A percentile compares a stretch with the other conserved stretches of the same genome.
Evolutionary conservation across 1,284 basidiomycete species (phyloP).

Genomic region (Ceratobasidium sp.): DNA sequence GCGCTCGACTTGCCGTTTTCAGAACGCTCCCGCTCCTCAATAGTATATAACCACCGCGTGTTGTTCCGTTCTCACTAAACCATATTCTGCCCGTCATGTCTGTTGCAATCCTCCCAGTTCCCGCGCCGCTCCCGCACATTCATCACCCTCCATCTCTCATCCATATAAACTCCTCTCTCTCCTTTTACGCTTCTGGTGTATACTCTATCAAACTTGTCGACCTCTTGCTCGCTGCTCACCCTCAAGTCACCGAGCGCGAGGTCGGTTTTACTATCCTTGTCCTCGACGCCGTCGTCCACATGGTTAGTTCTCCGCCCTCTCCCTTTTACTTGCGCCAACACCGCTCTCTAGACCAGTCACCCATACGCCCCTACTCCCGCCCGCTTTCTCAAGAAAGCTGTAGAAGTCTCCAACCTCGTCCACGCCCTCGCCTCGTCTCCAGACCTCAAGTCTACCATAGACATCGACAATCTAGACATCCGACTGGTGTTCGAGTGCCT

Average conservation of each 20-base stretch:
- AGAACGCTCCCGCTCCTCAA: not conserved
- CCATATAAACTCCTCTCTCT: not conserved
- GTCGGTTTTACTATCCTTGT: not conserved
- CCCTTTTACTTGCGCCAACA: not conserved
- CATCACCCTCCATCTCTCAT: not conserved
- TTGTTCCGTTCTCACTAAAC: not conserved
- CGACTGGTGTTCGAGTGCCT: not conserved
- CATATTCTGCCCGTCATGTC: not conserved
- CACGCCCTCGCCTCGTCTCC: not conserved
- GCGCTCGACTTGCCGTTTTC: not conserved
- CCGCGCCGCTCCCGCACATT: not conserved
- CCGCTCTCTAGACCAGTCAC: not conserved
- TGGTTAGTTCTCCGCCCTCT: not conserved
- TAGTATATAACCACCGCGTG: not conserved
- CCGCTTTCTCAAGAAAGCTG: not conserved
- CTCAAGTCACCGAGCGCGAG: not conserved
- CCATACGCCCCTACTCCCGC: not conserved
- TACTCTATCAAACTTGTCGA: not conserved
- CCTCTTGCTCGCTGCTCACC: not conserved
- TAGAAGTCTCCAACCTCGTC: not conserved
- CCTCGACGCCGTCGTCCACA: not conserved
- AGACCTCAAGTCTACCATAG: not conserved
- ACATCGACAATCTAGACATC: not conserved
- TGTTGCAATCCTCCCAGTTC: not conserved
- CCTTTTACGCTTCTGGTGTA: not conserved